Evolutionary conservation across 306 rosid species (phyloP).

Genomic region (Astragalus glycyphyllos): DNA sequence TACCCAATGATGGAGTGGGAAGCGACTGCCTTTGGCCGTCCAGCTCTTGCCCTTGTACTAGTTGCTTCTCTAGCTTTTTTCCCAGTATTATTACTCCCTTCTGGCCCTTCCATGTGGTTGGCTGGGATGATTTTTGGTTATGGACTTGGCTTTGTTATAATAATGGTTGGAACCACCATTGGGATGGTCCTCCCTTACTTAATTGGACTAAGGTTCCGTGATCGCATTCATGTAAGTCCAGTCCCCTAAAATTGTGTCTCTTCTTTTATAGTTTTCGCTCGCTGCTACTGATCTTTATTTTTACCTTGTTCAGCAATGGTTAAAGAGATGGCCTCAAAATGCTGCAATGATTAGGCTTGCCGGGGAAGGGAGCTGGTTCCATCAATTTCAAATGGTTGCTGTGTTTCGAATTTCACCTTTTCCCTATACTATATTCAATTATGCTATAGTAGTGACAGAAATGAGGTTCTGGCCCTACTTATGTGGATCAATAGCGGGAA

Average conservation of each 20-base stretch:
- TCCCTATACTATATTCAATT: constrained; percentile 97
- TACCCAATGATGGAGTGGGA: constrained; percentile 94
- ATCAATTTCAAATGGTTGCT: constrained; percentile 91
- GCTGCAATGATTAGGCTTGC: constrained; percentile 94
- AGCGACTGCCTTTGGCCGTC: constrained; percentile 98
- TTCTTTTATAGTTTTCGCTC: not conserved
- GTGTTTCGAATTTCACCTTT: constrained; percentile 92
- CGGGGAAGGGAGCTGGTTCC: constrained; percentile 92
- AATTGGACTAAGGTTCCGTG: constrained; percentile 83
- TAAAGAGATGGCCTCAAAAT: constrained; percentile 86
- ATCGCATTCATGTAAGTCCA: constrained; percentile 83
- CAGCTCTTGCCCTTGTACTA: constrained; percentile 84
- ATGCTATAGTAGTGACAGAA: constrained; percentile 88
- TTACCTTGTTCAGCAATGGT: constrained; percentile 76
- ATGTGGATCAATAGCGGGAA: constrained; percentile 92
- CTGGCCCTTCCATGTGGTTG: constrained; percentile 99
- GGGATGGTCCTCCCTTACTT: constrained; percentile 97
- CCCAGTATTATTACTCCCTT: constrained; percentile 85
- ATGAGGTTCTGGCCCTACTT: constrained; percentile 97
- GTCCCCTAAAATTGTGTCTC: not conserved
- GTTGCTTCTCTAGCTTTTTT: constrained; percentile 90
- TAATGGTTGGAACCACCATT: constrained; percentile 95
- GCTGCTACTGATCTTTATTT: constrained; percentile 27
- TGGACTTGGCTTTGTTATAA: constrained; percentile 88
- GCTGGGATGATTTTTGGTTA: constrained; percentile 99